Conservation (phyloP, 2,329 filamentous ascomycete genomes). For the Cercospora zeae-maydis region DNA sequence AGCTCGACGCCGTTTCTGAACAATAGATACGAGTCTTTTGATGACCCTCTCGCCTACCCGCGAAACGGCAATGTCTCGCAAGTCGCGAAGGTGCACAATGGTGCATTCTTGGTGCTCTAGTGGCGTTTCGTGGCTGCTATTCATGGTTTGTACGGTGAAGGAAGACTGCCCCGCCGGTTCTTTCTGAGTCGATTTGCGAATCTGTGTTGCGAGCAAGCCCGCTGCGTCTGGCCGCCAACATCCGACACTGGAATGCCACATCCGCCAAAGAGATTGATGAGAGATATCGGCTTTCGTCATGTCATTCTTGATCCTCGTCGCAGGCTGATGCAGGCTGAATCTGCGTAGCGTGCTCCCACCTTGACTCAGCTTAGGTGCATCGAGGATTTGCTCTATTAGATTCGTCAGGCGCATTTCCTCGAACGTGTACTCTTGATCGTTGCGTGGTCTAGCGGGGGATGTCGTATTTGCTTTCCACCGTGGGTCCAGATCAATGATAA, state of each 20-base stretch:
- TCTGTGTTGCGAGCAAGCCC: constrained; percentile 17
- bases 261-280: constrained; percentile 19
- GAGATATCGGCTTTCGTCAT: constrained; percentile 1
- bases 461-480: constrained; percentile 8
- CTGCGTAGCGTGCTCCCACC: constrained; percentile 1
- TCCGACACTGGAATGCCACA: constrained; percentile 23
- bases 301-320: neutral
- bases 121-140: constrained; percentile 13
- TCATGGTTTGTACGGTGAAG: neutral
- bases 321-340: neutral
- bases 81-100: constrained; percentile 72
- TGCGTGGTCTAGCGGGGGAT: constrained; percentile 3
- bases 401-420: constrained; percentile 32
- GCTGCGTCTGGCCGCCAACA: constrained; percentile 24
- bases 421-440: constrained; percentile 20
- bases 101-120: constrained; percentile 29
- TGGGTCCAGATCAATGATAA: constrained; percentile 18
- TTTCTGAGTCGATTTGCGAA: neutral
- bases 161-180: neutral
- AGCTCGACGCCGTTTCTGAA: constrained; percentile 67
- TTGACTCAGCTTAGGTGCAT: constrained; percentile 25
- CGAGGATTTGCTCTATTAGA: constrained; percentile 33
- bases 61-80: constrained; percentile 70
- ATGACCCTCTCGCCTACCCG: constrained; percentile 67
- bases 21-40: constrained; percentile 63